Conservation (phyloP, 495 filamentous ascomycete species). For the Penicillium riverlandense region DNA sequence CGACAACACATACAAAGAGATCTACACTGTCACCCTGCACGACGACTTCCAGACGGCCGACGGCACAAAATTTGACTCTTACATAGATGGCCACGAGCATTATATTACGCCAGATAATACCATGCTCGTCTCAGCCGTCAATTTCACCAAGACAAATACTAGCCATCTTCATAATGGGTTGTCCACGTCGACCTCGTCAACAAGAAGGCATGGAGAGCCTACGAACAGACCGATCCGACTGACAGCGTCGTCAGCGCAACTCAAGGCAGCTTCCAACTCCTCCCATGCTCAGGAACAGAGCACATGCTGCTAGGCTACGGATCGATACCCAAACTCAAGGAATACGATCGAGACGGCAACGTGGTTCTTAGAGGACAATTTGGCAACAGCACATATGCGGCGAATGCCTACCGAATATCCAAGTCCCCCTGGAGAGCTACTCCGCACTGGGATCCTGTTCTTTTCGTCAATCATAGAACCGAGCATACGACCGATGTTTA, state of each 20-base stretch:
- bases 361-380: conserved; percentile 8
- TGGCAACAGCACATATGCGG: conserved; percentile 1
- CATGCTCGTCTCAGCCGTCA: conserved; percentile 41
- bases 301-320: conserved; percentile 39
- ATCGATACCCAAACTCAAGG: conserved; percentile 31
- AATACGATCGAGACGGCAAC: conserved; percentile 20
- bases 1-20: conserved; percentile 33
- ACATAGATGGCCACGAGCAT: conserved; percentile 29
- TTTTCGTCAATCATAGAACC: conserved; percentile 1
- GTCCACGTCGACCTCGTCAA: conserved; percentile 12
- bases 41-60: conserved; percentile 4
- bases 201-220: conserved; percentile 1
- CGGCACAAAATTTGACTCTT: conserved; percentile 2
- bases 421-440: conserved; percentile 9
- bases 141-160: conserved; percentile 31
- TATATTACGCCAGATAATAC: conserved; percentile 33
- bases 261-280: conserved; percentile 33
- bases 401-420: conserved; percentile 11
- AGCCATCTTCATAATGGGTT: conserved; percentile 3
- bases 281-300: conserved; percentile 13
- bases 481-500: conserved; percentile 7
- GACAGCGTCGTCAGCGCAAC: conserved; percentile 22
- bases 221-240: conserved; percentile 12
- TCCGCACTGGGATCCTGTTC: conserved; percentile 8
- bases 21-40: conserved; percentile 17